Evolutionary conservation across 257 asterid genomes (phyloP).

Genomic region (Ilex asprella): DNA sequence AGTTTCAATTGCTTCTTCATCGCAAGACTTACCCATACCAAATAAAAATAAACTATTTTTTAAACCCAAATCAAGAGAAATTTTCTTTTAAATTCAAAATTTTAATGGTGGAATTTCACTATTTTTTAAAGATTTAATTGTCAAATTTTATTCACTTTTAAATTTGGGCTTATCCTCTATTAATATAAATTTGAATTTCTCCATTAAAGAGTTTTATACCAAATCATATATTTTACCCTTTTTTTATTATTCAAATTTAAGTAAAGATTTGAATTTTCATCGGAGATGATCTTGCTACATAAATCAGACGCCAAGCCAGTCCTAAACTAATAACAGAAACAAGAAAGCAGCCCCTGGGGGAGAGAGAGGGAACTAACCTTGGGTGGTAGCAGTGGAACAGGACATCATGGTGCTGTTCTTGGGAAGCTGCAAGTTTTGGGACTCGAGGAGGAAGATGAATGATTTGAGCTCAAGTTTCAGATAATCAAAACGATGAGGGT

Average conservation of each 20-base stretch:
- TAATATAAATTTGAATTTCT: background rate
- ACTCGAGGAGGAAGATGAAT: constrained; percentile 42
- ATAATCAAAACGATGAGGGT: constrained; percentile 37
- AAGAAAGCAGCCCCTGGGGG: background rate
- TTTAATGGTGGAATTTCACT: too few species aligned
- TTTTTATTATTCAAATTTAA: too few species aligned
- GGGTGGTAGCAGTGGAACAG: constrained; percentile 28
- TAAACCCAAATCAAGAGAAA: too few species aligned
- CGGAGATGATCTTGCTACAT: background rate
- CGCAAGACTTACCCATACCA: too few species aligned
- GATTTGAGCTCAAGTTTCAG: constrained; percentile 44
- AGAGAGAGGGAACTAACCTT: constrained; percentile 25
- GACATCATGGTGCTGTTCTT: background rate
- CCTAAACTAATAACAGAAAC: too few species aligned
- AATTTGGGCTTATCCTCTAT: too few species aligned
- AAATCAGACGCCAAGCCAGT: background rate
- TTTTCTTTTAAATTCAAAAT: too few species aligned
- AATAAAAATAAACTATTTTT: too few species aligned
- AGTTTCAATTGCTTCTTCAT: too few species aligned
- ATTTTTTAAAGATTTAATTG: too few species aligned
- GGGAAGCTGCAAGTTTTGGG: constrained; percentile 5
- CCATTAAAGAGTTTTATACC: background rate
- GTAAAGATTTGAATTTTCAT: background rate
- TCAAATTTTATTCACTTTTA: too few species aligned
- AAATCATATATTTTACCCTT: too few species aligned